Conservation (phyloP, 1,284 basidiomycete species). For the Pseudozyma pruni region DNA sequence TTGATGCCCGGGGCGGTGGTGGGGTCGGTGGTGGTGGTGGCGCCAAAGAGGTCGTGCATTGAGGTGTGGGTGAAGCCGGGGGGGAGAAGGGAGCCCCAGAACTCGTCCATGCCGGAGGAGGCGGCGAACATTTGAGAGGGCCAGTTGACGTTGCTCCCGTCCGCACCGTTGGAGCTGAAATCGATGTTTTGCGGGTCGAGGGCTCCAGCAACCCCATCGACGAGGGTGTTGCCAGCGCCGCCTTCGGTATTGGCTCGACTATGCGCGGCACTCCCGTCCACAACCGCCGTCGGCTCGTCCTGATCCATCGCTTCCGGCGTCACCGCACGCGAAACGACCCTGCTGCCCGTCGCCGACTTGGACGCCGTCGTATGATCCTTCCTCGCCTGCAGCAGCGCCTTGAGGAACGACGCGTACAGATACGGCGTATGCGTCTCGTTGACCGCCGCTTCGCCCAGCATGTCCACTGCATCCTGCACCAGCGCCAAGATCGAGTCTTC, state of each 20-base stretch:
- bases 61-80: conserved; percentile 51
- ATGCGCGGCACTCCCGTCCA: neutral
- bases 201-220: conserved; percentile 18
- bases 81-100: conserved; percentile 57
- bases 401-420: conserved; percentile 61
- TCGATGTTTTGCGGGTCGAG: conserved; percentile 1
- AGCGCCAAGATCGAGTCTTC: conserved; percentile 75
- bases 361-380: conserved; percentile 48
- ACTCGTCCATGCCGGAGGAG: conserved; percentile 49
- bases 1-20: conserved; percentile 3
- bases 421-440: conserved; percentile 63
- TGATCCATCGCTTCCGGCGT: conserved; percentile 28
- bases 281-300: conserved; percentile 2
- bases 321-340: conserved; percentile 36
- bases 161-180: conserved; percentile 1
- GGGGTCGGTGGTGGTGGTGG: conserved; percentile 13
- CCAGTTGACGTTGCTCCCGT: conserved; percentile 33
- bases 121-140: conserved; percentile 29
- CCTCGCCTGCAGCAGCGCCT: conserved; percentile 57
- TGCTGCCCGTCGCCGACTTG: conserved; percentile 39
- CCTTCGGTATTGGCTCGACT: neutral
- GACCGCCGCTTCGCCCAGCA: conserved; percentile 62
- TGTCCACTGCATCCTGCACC: conserved; percentile 81
- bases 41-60: conserved; percentile 49
- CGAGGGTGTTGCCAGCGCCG: neutral